Base-by-base conservation (phyloP, 495 filamentous ascomycete genomes). In the Neurospora intermedia region DNA sequence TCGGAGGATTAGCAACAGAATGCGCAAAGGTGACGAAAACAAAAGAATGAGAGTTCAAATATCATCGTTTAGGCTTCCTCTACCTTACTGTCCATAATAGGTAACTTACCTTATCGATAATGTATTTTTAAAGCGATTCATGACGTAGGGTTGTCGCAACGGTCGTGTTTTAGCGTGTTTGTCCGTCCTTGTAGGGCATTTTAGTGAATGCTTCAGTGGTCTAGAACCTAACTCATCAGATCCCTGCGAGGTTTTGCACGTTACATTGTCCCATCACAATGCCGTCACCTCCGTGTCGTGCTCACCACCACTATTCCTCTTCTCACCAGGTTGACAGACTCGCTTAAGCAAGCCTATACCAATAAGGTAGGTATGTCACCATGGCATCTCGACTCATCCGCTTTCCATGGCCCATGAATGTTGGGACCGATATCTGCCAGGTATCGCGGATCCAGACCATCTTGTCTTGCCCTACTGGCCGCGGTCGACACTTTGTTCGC, bases 391-490 rank as follows among this genome's bases (percentile, higher is more conserved):
- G 48, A 41, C 39, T 69, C 38, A 23, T 77, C 70, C 83, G 83
- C 4, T 87, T 88, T 72, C 85, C 87, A 4, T 82, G 80, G 43
- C 81, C 82, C 1, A 72, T 89, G 6, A 75, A 78, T 20, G 76
- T 91, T 46, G 89, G 89, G 31, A 89, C 83, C 20, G 89, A 91
- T 69, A 88, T 91, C 46, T 87, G 85, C 77, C 79, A 77, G 9
- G 80, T 88, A 23, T 41, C 77, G 0, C 82, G 88, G 9, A 82
- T 91, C 54, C 76, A 76, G n/a, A 72, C 45, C 8, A 78, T 84
- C 40, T 66, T 85, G 15, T 73, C 69, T 18, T 77, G 76, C 39
- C 70, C 71, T 23, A 41, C 10, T 43, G 54, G 54, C 54, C 54
- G 59, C 18, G 78, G 71, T 16, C 11, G 70, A 16, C 78, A 76